Base-by-base conservation (phyloP, 2,329 filamentous ascomycete species). In the Colletotrichum sp. region DNA sequence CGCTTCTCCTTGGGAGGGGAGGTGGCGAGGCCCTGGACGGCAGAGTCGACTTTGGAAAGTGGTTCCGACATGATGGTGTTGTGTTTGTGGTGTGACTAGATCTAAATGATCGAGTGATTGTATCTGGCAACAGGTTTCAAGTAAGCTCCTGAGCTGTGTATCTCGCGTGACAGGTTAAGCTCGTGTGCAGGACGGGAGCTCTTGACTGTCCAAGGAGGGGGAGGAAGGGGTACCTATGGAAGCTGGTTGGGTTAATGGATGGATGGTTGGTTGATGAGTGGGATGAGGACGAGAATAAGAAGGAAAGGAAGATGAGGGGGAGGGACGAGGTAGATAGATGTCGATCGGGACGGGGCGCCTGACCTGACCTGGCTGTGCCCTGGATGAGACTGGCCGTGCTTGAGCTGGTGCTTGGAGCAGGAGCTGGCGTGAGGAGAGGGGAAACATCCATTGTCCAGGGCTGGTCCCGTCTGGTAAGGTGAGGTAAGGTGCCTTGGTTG, bases 1-100 rank as follows among this genome's bases (percentile, higher is more conserved):
- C 93, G 91, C 83, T 91, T 91, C 84, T 95, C 93, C 83, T 93
- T 91, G 75, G 90, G 88, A 38, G 94, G 91, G 75, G 93, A 93
- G 81, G 91, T 90, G 79, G 92, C 91, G 81, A 96, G 86, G 86
- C 95, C 95, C 84, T 95, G 93, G 83, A 98, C 92, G 88, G 95
- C 95, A 76, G 96, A 98, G 87, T 98, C 96, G 88, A 98, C 93
- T 90, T 98, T 98, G 87, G 91, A 91, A 84, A 98, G 92, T 82
- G 93, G 91, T 85, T 88, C 87, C 78, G 87, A 82, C 84, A 86
- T 86, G 82, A 77, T 85, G 79, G 32, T 58, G 26, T 38, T 32
- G 30, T 60, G 60, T 63, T 74, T 65, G 61, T 74, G 65, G 58
- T 70, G 58, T 63, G 21, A 70, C 72, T 34, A 57, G 71, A 71